A percentile compares a stretch with the other conserved stretches of the same genome.
Conservation (phyloP, 1,284 basidiomycete genomes). For the Naganishia liquefaciens region DNA sequence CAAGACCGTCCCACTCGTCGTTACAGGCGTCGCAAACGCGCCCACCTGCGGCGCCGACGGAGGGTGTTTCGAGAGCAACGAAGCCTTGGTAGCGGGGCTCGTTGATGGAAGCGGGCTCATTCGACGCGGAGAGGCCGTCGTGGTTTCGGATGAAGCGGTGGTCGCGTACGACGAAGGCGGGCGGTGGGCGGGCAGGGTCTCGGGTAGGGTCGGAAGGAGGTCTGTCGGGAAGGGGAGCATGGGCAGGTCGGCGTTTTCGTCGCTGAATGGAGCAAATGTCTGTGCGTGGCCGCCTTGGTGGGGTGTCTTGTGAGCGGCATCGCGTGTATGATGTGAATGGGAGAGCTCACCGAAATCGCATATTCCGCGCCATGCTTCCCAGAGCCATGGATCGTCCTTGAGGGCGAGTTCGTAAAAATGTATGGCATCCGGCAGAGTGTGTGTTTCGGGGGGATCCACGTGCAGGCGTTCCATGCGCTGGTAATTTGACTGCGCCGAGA, state of each 20-base stretch:
- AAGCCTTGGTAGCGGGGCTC: slow-evolving; percentile 24
- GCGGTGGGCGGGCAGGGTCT: background rate
- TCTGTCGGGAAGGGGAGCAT: slow-evolving; percentile 31
- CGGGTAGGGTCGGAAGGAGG: slow-evolving; percentile 23
- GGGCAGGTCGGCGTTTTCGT: slow-evolving; percentile 16
- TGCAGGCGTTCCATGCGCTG: slow-evolving; percentile 47
- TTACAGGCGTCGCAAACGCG: slow-evolving; percentile 7
- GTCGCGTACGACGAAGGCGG: slow-evolving; percentile 16
- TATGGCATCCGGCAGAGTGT: slow-evolving; percentile 66
- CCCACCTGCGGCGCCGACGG: background rate
- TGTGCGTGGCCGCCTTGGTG: slow-evolving; percentile 1
- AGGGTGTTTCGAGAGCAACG: background rate
- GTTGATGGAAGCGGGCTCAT: slow-evolving; percentile 20
- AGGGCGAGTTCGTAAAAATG: slow-evolving; percentile 73
- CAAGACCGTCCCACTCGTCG: background rate
- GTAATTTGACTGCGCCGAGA: slow-evolving; percentile 18
- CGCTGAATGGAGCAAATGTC: slow-evolving; percentile 20
- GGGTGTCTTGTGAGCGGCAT: background rate
- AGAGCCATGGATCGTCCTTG: slow-evolving; percentile 73
- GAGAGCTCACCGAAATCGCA: slow-evolving; percentile 70
- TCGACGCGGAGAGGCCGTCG: background rate
- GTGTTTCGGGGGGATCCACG: slow-evolving; percentile 57
- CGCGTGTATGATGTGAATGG: background rate
- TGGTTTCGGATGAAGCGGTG: slow-evolving; percentile 22
- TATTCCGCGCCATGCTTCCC: slow-evolving; percentile 91